Evolutionary conservation across 2,329 filamentous ascomycete species (phyloP).

Genomic region (Aciculosporium take): DNA sequence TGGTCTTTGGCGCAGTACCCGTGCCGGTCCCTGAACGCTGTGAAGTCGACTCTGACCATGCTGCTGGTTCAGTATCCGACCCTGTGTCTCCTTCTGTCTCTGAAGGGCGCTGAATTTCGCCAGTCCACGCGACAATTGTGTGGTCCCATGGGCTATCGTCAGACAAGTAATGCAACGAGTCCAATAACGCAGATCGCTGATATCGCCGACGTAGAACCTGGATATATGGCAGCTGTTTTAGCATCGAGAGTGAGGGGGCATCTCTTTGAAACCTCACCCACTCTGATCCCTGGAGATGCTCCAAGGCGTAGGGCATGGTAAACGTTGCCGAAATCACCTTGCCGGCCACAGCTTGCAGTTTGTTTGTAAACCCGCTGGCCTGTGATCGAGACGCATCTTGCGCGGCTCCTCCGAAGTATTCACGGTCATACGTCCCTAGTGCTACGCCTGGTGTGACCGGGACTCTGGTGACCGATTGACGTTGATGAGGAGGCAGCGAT

Average conservation of each 20-base stretch:
- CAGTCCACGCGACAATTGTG: slow-evolving; percentile 86
- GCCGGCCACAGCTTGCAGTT: background rate
- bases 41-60: slow-evolving; percentile 1
- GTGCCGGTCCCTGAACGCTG: background rate
- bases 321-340: slow-evolving; percentile 4
- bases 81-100: slow-evolving; percentile 12
- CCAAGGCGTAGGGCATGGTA: slow-evolving; percentile 1
- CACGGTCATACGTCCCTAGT: slow-evolving; percentile 4
- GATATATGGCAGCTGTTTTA: background rate
- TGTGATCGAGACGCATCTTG: background rate
- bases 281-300: background rate
- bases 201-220: slow-evolving; percentile 32
- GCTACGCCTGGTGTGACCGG: slow-evolving; percentile 6
- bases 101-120: slow-evolving; percentile 45
- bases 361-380: background rate
- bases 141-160: slow-evolving; percentile 78
- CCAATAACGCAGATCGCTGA: slow-evolving; percentile 80
- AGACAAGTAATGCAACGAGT: slow-evolving; percentile 75
- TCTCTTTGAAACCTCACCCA: background rate
- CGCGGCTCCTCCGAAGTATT: background rate
- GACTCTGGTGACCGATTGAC: slow-evolving; percentile 1
- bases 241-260: background rate
- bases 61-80: background rate
- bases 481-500: slow-evolving; percentile 3
- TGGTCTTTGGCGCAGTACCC: background rate